A percentile compares a stretch with the other conserved stretches of the same genome.
Evolutionary conservation across 108 stramenopile species (phyloP).

Genomic region (Hondaea fermentalgiana): DNA sequence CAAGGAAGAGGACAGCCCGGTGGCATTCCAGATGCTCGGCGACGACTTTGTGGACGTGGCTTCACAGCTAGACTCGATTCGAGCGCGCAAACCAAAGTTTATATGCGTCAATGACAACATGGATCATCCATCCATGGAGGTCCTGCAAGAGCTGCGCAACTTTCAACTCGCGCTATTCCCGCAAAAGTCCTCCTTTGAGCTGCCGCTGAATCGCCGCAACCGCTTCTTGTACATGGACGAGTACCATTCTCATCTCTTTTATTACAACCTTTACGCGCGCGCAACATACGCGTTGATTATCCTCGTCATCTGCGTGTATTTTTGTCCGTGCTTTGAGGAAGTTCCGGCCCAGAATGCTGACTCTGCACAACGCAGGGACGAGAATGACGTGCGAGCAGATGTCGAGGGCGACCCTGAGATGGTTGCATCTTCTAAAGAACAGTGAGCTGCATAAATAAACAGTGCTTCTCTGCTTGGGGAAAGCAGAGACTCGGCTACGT

Average conservation of each 20-base stretch:
- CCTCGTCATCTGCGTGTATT: neutral
- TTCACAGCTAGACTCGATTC: slow-evolving; percentile 36
- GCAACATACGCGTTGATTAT: neutral
- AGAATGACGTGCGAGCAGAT: too few species aligned
- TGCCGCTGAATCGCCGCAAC: neutral
- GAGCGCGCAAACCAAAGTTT: slow-evolving; percentile 41
- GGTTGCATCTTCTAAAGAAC: too few species aligned
- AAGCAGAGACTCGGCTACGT: too few species aligned
- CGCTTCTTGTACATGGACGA: slow-evolving; percentile 1
- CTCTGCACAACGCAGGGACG: too few species aligned
- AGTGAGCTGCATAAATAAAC: too few species aligned
- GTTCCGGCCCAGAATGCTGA: too few species aligned
- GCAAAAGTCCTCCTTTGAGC: slow-evolving; percentile 23
- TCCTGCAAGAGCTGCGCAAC: neutral
- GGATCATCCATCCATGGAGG: slow-evolving; percentile 21
- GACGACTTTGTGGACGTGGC: slow-evolving; percentile 33
- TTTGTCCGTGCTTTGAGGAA: neutral
- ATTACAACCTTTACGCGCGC: neutral
- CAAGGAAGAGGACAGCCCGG: neutral
- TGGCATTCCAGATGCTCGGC: slow-evolving; percentile 46
- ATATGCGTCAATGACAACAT: slow-evolving; percentile 55
- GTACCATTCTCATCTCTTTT: neutral
- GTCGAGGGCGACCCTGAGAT: too few species aligned
- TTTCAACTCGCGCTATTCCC: slow-evolving; percentile 35
- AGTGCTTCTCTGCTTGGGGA: too few species aligned